These are phyloP conservation scores for Schizonepeta tenuifolia DNA, from an alignment of 257 asterid genomes.

Conservation along the genomic window DNA sequence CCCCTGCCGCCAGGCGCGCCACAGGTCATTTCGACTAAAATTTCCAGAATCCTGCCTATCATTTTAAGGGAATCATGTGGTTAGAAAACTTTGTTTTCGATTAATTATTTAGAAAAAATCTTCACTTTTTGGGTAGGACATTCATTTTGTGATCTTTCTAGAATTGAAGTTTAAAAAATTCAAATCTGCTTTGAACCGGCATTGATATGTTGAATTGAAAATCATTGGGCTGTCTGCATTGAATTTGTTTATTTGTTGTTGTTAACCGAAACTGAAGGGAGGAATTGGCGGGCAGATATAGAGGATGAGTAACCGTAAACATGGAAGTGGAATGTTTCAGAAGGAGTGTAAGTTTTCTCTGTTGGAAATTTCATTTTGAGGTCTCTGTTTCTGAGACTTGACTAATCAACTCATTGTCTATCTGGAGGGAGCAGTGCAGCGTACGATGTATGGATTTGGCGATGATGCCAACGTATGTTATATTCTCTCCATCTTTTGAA, in stretches of 20 bases:
- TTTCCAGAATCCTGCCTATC: no score
- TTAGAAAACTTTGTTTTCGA: neutral
- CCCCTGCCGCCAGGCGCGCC: neutral
- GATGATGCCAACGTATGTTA: slow-evolving; percentile 70
- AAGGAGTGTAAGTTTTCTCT: slow-evolving; percentile 71
- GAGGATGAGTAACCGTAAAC: slow-evolving; percentile 60
- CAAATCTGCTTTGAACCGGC: neutral
- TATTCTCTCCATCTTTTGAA: neutral
- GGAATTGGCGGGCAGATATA: slow-evolving; percentile 19
- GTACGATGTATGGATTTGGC: slow-evolving; percentile 95
- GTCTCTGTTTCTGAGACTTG: no score
- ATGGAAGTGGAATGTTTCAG: slow-evolving; percentile 91
- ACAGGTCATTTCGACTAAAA: neutral
- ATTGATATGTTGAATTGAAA: neutral
- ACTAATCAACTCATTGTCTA: neutral
- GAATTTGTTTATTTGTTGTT: neutral
- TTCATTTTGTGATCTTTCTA: neutral
- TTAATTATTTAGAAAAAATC: no score
- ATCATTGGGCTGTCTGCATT: neutral
- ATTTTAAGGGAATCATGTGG: neutral
- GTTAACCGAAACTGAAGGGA: neutral
- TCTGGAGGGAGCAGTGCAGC: slow-evolving; percentile 66
- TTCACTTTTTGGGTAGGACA: no score
- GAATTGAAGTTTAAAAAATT: neutral
- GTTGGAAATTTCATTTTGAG: neutral